Evolutionary conservation across 2,329 filamentous ascomycete genomes (phyloP).

Genomic region (Alternaria sp.): DNA sequence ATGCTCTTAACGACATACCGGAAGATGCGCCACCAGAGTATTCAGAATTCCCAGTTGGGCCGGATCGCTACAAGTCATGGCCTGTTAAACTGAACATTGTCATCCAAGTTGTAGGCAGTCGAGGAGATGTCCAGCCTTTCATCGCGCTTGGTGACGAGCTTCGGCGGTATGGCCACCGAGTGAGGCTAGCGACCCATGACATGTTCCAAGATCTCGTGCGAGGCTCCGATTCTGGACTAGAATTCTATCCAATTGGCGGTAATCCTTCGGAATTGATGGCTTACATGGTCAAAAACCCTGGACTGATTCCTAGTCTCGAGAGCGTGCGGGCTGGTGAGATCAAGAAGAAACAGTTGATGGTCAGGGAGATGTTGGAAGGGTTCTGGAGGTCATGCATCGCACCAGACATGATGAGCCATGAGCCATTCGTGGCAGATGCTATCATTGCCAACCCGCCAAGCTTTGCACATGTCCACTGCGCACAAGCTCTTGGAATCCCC

Average conservation of each 20-base stretch:
- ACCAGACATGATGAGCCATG: slow-evolving; percentile 39
- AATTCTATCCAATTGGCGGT: slow-evolving; percentile 50
- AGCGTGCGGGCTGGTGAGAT: slow-evolving; percentile 40
- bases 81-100: slow-evolving; percentile 57
- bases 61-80: background rate
- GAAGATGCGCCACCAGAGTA: slow-evolving; percentile 1
- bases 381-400: slow-evolving; percentile 45
- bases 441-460: slow-evolving; percentile 82
- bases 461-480: slow-evolving; percentile 77
- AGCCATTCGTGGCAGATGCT: slow-evolving; percentile 79
- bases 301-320: slow-evolving; percentile 43
- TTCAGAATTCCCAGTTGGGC: background rate
- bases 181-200: slow-evolving; percentile 38
- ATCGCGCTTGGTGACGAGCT: slow-evolving; percentile 63
- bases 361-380: slow-evolving; percentile 36
- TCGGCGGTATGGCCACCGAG: slow-evolving; percentile 38
- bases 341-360: slow-evolving; percentile 39
- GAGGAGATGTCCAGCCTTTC: slow-evolving; percentile 67
- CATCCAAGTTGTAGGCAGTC: slow-evolving; percentile 62
- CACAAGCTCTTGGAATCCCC: slow-evolving; percentile 75
- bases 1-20: background rate
- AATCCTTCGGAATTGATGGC: slow-evolving; percentile 55
- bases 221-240: slow-evolving; percentile 28
- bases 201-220: slow-evolving; percentile 24
- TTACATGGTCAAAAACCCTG: slow-evolving; percentile 60